Percentiles rank a stretch among this genome's conserved stretches.
Evolutionary conservation across 2,329 filamentous ascomycete genomes (phyloP).

Genomic region (Fusarium poae): DNA sequence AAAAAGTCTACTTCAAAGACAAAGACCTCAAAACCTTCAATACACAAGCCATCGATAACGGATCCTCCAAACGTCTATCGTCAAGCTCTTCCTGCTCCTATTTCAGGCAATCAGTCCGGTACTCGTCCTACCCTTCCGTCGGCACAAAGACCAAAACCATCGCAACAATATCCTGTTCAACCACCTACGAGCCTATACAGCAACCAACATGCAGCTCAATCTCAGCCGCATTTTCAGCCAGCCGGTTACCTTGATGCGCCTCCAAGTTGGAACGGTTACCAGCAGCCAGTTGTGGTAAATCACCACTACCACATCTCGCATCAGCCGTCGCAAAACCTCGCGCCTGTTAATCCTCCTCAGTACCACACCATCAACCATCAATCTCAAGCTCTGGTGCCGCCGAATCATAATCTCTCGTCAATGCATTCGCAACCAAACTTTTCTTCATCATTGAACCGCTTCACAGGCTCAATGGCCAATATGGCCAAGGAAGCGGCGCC

Average conservation of each 20-base stretch:
- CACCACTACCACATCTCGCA: conserved; percentile 63
- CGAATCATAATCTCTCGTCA: conserved; percentile 5
- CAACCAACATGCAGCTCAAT: conserved; percentile 43
- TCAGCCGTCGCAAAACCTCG: conserved; percentile 8
- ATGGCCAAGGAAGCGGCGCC: conserved; percentile 58
- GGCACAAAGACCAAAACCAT: conserved; percentile 12
- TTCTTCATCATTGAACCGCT: conserved; percentile 49
- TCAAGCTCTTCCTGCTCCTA: conserved; percentile 5
- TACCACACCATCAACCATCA: conserved; percentile 4
- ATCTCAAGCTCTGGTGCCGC: conserved; percentile 9
- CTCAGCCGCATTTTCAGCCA: conserved; percentile 43
- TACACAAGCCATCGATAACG: conserved; percentile 18
- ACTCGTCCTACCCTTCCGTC: conserved; percentile 2
- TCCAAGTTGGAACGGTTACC: conserved; percentile 49
- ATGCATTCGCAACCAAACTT: conserved; percentile 28
- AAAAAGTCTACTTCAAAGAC: conserved; percentile 10
- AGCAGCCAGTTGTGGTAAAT: conserved; percentile 62
- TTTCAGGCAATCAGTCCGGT: background rate
- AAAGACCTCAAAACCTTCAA: background rate
- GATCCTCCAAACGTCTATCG: conserved; percentile 24
- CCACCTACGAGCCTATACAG: conserved; percentile 36
- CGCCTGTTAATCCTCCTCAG: conserved; percentile 5
- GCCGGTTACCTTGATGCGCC: conserved; percentile 45
- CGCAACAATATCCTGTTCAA: conserved; percentile 14
- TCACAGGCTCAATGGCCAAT: conserved; percentile 59